A percentile compares a stretch with the other conserved stretches of the same genome.
These are phyloP conservation scores for Ogataea paradorogensis DNA, from an alignment of 805 yeast species.

Conservation along the genomic window DNA sequence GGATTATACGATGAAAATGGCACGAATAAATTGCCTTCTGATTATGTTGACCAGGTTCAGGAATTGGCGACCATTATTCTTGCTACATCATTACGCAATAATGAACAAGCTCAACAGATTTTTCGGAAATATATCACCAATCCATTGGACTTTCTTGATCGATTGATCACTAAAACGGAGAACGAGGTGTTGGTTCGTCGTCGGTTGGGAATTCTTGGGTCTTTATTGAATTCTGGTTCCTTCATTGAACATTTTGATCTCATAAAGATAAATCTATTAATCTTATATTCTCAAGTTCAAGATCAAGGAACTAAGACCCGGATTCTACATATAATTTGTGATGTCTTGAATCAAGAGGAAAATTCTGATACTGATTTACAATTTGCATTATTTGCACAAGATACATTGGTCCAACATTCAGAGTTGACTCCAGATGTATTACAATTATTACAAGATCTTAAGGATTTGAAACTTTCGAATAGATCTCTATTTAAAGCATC, in stretches of 20 bases:
- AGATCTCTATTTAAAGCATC: slow-evolving; percentile 34
- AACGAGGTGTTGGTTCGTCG: slow-evolving; percentile 26
- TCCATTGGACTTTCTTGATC: slow-evolving; percentile 17
- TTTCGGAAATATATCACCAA: slow-evolving; percentile 19
- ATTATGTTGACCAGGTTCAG: slow-evolving; percentile 26
- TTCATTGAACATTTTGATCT: slow-evolving; percentile 31
- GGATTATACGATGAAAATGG: slow-evolving; percentile 24
- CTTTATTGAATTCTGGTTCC: slow-evolving; percentile 36
- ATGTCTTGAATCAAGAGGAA: slow-evolving; percentile 27
- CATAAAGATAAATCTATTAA: slow-evolving; percentile 27
- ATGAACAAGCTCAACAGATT: slow-evolving; percentile 40
- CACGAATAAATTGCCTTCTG: slow-evolving; percentile 4
- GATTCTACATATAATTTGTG: slow-evolving; percentile 46
- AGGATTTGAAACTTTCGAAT: slow-evolving; percentile 31
- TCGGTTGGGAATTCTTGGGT: slow-evolving; percentile 52
- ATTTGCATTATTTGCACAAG: slow-evolving; percentile 39
- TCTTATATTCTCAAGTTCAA: slow-evolving; percentile 18
- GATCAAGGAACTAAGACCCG: slow-evolving; percentile 36
- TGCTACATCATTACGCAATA: slow-evolving; percentile 70
- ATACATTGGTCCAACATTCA: slow-evolving; percentile 24
- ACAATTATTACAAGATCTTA: slow-evolving; percentile 39
- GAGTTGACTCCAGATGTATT: slow-evolving; percentile 36
- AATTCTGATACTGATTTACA: slow-evolving; percentile 25
- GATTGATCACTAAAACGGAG: slow-evolving; percentile 14
- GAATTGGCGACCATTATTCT: slow-evolving; percentile 61